Base-by-base conservation (phyloP, 2,329 filamentous ascomycete species). In the Aureobasidium sp. region DNA sequence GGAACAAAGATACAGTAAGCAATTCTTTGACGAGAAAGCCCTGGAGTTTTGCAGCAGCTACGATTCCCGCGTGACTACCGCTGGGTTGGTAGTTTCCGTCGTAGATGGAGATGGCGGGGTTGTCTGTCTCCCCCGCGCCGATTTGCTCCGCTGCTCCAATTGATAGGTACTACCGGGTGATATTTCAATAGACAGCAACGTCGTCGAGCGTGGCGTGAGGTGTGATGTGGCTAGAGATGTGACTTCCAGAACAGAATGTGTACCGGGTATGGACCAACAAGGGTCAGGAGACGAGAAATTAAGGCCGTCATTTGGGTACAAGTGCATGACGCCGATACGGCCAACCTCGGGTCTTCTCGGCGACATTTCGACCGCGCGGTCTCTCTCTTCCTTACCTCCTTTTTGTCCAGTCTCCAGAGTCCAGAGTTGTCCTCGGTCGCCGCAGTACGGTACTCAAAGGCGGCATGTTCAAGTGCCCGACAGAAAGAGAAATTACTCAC, bases 81-180 rank as follows among this genome's bases (percentile, higher is more conserved):
- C 60, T 44, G 34, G 21, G 30, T 59, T 55, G 50, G 44, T 54
- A 44, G 62, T 60, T 63, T 59, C 54, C 59, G 45, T 21, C 53
- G 44, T 52, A 54, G 57, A 41, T 57, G 58, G 62, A 61, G 59
- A 63, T 63, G 60, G 62, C 59, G 62, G 62, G 62, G 62, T 61
- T 50, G 52, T 45, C 44, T 30, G 62, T 55, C 57, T 21, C 42
- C 62, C 57, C 58, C 58, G 37, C 60, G 62, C 59, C 62, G 52
- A 58, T 55, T 60, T 53, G 58, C 48, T 59, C 58, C 52, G 62
- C 52, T 41, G 39, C 13, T 15, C 9, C 37, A 44, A 45, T 44
- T 1, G 29, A 32, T 42, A 44, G 25, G 16, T 13, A n/a, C 29
- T 25, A 48, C n/a, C 34, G 11, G n/a, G 27, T 45, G 29, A 36